Conservation (phyloP, 495 filamentous ascomycete species). For the Trichodelitschia bisporula region DNA sequence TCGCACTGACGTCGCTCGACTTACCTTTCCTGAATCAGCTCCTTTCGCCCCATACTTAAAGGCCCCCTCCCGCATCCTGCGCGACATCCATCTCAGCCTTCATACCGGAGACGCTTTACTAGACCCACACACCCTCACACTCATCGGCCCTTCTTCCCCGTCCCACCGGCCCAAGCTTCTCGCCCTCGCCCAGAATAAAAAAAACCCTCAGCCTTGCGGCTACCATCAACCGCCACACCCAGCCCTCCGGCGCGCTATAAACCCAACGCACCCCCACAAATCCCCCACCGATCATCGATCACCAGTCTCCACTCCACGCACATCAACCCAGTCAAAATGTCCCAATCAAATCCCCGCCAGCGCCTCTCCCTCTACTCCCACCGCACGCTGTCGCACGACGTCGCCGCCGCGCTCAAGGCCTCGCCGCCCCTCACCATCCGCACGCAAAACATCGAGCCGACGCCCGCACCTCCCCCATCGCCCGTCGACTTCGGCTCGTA, state of each 20-base stretch:
- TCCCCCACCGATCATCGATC: background rate
- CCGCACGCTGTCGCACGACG: constrained; percentile 11
- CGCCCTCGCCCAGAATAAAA: too few relatives aligned
- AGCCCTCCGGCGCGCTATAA: background rate
- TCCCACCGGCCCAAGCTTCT: too few relatives aligned
- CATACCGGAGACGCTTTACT: too few relatives aligned
- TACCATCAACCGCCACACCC: background rate
- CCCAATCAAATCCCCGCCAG: constrained; percentile 8
- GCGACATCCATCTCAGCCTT: too few relatives aligned
- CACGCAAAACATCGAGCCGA: constrained; percentile 8
- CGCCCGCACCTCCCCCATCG: constrained; percentile 11
- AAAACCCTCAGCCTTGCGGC: background rate
- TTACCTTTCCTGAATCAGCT: too few relatives aligned
- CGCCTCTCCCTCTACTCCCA: constrained; percentile 12
- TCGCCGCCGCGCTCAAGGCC: constrained; percentile 12
- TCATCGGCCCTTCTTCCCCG: too few relatives aligned
- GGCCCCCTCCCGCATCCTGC: too few relatives aligned
- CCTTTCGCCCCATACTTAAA: too few relatives aligned
- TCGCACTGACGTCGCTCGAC: too few relatives aligned
- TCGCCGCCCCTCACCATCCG: constrained; percentile 3
- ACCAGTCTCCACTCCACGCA: background rate
- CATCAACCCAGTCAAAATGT: constrained; percentile 4
- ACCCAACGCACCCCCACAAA: background rate
- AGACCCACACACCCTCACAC: too few relatives aligned
- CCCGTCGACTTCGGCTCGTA: constrained; percentile 10